Base-by-base conservation (phyloP, 441 rosid genomes). In the Syzygium malaccense region DNA sequence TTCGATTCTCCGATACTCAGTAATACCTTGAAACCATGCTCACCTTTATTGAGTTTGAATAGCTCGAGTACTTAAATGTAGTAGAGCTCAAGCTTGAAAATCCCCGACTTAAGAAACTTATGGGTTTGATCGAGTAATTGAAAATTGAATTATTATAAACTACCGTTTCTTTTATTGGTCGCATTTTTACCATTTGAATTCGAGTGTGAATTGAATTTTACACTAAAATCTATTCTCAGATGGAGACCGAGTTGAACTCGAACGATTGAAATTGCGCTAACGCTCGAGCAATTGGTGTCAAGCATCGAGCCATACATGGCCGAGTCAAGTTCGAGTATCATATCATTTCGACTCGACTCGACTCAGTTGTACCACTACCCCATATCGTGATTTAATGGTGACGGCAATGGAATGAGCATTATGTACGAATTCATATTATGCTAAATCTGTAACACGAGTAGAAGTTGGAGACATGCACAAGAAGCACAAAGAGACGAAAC, bases 331-430 rank as follows among this genome's bases (percentile, higher is more conserved):
- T 71, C 3, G 8, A 71, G 4, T 5, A 19, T 71, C 3, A 1
- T 20, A 71, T 20, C 2, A 4, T 37, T 37, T 71, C 9, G 48
- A 20, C 49, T 68, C 13, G 6, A 3, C 8, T 68, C 8, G 1
- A 71, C 17, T 37, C 12, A 37, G 1, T 37, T 41, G 0, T 23
- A 23, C 17, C 3, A 12, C 10, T 0, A 14, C 8, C n/a, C 83
- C 0, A 0, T 37, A 1, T 37, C 6, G 28, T 71, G 17, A 20
- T 37, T 37, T 5, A 25, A 10, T 8, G 28, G 4, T 1, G 25
- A 75, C 17, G 0, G 7, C 4, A 23, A 0, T n/a, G 83, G 41
- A 41, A 41, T 41, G 8, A 75, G 51, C 51, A 75, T 6, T 6
- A 6, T 75, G 3, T 1, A 0, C 14, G 18, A 75, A 23, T 12